These are phyloP conservation scores for Odontarrhena argentea DNA, from an alignment of 345 rosid species.

Conservation along the genomic window DNA sequence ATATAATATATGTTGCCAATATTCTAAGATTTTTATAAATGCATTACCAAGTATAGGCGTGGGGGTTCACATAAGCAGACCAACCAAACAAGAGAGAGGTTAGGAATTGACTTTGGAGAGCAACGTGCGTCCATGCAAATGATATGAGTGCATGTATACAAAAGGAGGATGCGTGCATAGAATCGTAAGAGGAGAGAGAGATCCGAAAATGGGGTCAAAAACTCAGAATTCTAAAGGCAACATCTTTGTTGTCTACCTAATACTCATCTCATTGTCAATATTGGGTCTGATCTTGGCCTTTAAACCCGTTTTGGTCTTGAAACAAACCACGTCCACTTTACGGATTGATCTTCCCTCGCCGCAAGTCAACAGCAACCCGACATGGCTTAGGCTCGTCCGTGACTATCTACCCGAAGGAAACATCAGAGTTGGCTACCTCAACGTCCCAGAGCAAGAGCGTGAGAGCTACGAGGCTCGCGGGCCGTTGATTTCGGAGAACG, in stretches of 20 bases:
- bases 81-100: constrained; percentile 8
- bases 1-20: not conserved
- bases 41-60: not conserved
- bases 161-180: constrained; percentile 18
- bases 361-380: constrained; percentile 29
- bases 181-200: not conserved
- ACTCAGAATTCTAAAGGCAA: constrained; percentile 40
- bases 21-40: constrained; percentile 4
- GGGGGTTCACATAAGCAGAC: not conserved
- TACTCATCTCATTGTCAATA: constrained; percentile 50
- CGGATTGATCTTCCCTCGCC: constrained; percentile 13
- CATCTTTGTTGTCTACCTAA: constrained; percentile 45
- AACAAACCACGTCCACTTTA: constrained; percentile 18
- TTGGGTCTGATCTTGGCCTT: constrained; percentile 41
- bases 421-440: constrained; percentile 65
- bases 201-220: constrained; percentile 46
- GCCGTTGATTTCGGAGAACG: constrained; percentile 21
- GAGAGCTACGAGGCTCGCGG: constrained; percentile 26
- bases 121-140: constrained; percentile 53
- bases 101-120: constrained; percentile 35
- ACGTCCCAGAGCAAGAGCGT: constrained; percentile 34
- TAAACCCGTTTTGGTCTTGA: constrained; percentile 13
- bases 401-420: constrained; percentile 33
- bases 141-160: constrained; percentile 15
- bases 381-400: constrained; percentile 49